Percentiles rank a stretch among this genome's conserved stretches.
Conservation (phyloP, 2,329 filamentous ascomycete species). For the Talaromyces sp. region DNA sequence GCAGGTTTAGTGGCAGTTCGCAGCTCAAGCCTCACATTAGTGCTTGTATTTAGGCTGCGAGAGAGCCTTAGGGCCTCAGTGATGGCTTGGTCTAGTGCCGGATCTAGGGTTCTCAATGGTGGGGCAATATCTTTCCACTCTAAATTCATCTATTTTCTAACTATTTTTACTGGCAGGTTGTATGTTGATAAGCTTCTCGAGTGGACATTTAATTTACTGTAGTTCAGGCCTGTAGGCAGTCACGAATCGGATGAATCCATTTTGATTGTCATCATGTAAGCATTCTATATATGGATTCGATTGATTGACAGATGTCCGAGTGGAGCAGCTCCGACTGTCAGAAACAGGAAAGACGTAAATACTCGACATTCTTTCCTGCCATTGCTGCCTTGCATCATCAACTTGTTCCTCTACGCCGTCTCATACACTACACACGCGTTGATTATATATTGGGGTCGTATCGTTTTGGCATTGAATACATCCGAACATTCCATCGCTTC, state of each 20-base stretch:
- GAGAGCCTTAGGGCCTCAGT: neutral
- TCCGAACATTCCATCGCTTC: neutral
- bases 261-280: neutral
- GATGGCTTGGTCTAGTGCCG: neutral
- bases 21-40: neutral
- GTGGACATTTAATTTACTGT: neutral
- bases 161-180: neutral
- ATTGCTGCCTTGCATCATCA: slow-evolving; percentile 1
- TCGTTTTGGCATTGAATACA: neutral
- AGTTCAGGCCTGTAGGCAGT: neutral
- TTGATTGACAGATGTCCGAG: neutral
- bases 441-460: neutral
- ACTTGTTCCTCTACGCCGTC: neutral
- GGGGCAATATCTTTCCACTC: neutral
- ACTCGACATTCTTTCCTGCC: neutral
- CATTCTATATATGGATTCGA: neutral
- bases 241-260: neutral
- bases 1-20: neutral
- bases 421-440: neutral
- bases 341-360: slow-evolving; percentile 7
- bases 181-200: neutral
- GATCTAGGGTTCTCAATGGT: neutral
- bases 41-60: neutral
- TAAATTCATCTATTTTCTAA: neutral
- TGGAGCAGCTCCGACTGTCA: neutral